phyloP scores from a whole-genome alignment of 108 stramenopile species.

The Conticribra weissflogii region DNA sequence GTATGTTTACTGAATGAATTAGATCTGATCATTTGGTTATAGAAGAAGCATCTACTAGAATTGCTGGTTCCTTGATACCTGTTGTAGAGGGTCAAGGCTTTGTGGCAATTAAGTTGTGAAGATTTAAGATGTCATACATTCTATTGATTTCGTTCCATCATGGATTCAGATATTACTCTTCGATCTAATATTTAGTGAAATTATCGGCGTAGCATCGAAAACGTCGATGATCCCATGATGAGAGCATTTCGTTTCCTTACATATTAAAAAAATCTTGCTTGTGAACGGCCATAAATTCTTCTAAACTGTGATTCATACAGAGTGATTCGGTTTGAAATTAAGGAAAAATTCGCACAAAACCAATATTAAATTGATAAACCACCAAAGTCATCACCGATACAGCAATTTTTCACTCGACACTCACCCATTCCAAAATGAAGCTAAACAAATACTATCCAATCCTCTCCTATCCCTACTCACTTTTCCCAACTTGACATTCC shows the following conservation, averaged over 20 bases:
- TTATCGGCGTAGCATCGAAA: too few relatives aligned
- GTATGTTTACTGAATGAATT: too few relatives aligned
- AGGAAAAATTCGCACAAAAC: neutral
- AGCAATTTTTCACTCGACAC: neutral
- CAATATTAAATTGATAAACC: neutral
- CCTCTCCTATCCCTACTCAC: constrained; percentile 85
- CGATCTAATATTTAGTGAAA: too few relatives aligned
- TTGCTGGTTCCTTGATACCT: too few relatives aligned
- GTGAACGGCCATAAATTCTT: constrained; percentile 83
- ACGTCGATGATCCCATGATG: neutral
- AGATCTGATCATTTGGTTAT: too few relatives aligned
- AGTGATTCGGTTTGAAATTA: neutral
- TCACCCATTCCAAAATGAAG: constrained; percentile 85
- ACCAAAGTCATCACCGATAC: neutral
- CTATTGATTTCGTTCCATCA: too few relatives aligned
- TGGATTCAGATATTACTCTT: too few relatives aligned
- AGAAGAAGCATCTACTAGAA: too few relatives aligned
- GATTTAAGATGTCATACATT: too few relatives aligned
- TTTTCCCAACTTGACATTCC: constrained; percentile 68
- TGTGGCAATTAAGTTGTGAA: too few relatives aligned
- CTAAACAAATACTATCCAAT: constrained; percentile 77
- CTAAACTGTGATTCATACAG: constrained; percentile 27
- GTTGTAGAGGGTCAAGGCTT: too few relatives aligned
- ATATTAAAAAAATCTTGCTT: constrained; percentile 61
- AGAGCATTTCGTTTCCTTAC: neutral